phyloP scores from a whole-genome alignment of 1,139 yeast genomes.

The Sugiyamaella novakii region DNA sequence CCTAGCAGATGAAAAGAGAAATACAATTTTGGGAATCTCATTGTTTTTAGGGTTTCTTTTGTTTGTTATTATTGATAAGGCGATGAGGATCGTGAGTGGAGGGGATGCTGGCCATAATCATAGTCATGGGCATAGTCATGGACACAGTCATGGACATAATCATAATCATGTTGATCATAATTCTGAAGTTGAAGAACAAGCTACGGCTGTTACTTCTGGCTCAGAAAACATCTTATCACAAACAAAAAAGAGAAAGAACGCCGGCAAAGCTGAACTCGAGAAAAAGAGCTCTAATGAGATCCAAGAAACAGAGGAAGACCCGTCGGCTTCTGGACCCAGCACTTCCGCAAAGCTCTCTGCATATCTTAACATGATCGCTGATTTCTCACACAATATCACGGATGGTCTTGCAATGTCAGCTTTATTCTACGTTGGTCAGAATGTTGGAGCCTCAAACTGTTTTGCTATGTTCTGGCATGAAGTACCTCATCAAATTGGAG shows the following conservation, averaged over 20 bases:
- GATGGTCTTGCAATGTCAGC: slow-evolving; percentile 72
- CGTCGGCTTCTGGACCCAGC: slow-evolving; percentile 2
- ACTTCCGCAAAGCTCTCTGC: slow-evolving; percentile 50
- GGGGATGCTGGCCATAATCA: slow-evolving; percentile 39
- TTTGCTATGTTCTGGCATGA: slow-evolving; percentile 70
- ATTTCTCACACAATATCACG: slow-evolving; percentile 66
- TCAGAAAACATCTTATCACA: slow-evolving; percentile 23
- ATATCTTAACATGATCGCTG: slow-evolving; percentile 62
- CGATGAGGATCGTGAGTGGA: slow-evolving; percentile 52
- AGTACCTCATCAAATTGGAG: slow-evolving; percentile 76
- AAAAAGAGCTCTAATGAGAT: too few species aligned
- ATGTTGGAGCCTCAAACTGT: slow-evolving; percentile 64
- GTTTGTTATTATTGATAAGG: slow-evolving; percentile 60
- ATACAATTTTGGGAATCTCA: slow-evolving; percentile 52
- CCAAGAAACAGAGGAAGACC: background rate
- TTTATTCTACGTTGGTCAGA: slow-evolving; percentile 58
- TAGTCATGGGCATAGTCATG: slow-evolving; percentile 44
- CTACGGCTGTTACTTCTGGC: slow-evolving; percentile 18
- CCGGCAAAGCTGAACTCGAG: slow-evolving; percentile 35
- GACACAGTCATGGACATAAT: slow-evolving; percentile 45
- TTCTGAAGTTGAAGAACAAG: background rate
- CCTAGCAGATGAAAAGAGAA: slow-evolving; percentile 52
- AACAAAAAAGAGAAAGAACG: slow-evolving; percentile 34
- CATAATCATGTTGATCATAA: slow-evolving; percentile 25
- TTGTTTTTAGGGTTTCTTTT: slow-evolving; percentile 58